phyloP scores from a whole-genome alignment of 208 protist species.

The Crithidia acanthocephali region DNA sequence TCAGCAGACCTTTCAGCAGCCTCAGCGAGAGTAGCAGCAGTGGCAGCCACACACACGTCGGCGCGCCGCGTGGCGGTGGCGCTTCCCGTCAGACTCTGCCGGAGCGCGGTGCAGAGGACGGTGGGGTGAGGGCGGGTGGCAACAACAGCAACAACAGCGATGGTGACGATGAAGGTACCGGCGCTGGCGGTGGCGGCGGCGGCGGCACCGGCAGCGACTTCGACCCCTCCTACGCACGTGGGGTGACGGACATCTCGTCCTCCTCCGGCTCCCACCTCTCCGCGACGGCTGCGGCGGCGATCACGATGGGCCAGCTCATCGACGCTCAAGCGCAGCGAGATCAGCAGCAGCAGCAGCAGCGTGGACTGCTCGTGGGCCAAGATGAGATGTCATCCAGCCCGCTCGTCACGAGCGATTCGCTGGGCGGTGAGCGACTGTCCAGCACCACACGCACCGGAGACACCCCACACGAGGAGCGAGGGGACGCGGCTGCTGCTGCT shows the following conservation, averaged over 20 bases:
- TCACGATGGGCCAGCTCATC: background rate
- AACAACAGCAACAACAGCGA: no score
- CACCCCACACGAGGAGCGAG: background rate
- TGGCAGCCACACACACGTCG: background rate
- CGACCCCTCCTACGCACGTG: slow-evolving; percentile 35
- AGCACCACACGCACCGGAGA: slow-evolving; percentile 9
- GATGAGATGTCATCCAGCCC: slow-evolving; percentile 7
- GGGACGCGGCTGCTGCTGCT: background rate
- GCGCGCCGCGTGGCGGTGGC: background rate
- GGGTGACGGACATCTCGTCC: slow-evolving; percentile 26
- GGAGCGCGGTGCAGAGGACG: background rate
- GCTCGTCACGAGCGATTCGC: slow-evolving; percentile 1
- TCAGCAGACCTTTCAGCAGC: background rate
- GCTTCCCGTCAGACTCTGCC: background rate
- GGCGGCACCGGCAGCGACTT: slow-evolving; percentile 13
- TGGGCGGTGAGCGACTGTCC: background rate
- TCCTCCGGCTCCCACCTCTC: slow-evolving; percentile 15
- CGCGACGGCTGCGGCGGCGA: background rate
- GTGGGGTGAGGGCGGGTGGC: no score
- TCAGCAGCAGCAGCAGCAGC: background rate
- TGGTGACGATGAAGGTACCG: background rate
- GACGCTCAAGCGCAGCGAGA: background rate
- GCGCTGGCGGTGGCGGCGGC: slow-evolving; percentile 2
- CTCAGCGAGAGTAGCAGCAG: background rate
- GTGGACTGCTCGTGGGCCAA: background rate